These are phyloP conservation scores for Paraphaeosphaeria sporulosa DNA, from an alignment of 2,329 filamentous ascomycete genomes.

Conservation along the genomic window DNA sequence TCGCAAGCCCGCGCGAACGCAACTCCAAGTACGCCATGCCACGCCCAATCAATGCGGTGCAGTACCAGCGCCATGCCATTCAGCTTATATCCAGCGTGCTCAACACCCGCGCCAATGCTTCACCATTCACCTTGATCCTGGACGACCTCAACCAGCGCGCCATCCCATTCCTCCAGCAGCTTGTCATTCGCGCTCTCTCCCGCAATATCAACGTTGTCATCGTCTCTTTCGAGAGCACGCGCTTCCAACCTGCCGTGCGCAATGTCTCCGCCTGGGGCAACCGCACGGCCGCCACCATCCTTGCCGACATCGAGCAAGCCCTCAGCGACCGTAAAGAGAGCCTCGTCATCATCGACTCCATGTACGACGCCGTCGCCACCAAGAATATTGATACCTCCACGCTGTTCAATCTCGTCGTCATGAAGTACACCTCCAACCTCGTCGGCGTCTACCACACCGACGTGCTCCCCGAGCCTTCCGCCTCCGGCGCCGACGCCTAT, in stretches of 20 bases:
- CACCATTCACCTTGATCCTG: slow-evolving; percentile 84
- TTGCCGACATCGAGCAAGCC: slow-evolving; percentile 28
- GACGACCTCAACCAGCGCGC: slow-evolving; percentile 86
- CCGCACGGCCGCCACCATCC: slow-evolving; percentile 65
- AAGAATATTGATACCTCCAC: slow-evolving; percentile 58
- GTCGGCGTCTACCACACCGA: slow-evolving; percentile 85
- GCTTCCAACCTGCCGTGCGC: slow-evolving; percentile 68
- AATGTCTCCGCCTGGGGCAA: slow-evolving; percentile 70
- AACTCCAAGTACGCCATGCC: slow-evolving; percentile 25
- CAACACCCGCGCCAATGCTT: slow-evolving; percentile 78
- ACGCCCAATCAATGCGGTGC: slow-evolving; percentile 46
- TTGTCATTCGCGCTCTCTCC: slow-evolving; percentile 69
- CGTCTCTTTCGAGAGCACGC: slow-evolving; percentile 78
- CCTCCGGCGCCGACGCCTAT: slow-evolving; percentile 53
- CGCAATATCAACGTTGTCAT: slow-evolving; percentile 72
- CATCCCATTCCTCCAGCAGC: slow-evolving; percentile 73
- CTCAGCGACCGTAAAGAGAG: slow-evolving; percentile 35
- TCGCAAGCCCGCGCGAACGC: not conserved
- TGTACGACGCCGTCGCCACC: slow-evolving; percentile 67
- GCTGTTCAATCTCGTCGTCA: slow-evolving; percentile 74
- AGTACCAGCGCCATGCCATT: slow-evolving; percentile 83
- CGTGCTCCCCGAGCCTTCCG: slow-evolving; percentile 63
- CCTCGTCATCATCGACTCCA: slow-evolving; percentile 80
- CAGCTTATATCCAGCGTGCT: slow-evolving; percentile 84
- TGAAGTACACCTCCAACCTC: slow-evolving; percentile 72